Percentiles rank a stretch among this genome's conserved stretches.
phyloP scores from a whole-genome alignment of 2,329 filamentous ascomycete species.

The Ceratocystis variospora region DNA sequence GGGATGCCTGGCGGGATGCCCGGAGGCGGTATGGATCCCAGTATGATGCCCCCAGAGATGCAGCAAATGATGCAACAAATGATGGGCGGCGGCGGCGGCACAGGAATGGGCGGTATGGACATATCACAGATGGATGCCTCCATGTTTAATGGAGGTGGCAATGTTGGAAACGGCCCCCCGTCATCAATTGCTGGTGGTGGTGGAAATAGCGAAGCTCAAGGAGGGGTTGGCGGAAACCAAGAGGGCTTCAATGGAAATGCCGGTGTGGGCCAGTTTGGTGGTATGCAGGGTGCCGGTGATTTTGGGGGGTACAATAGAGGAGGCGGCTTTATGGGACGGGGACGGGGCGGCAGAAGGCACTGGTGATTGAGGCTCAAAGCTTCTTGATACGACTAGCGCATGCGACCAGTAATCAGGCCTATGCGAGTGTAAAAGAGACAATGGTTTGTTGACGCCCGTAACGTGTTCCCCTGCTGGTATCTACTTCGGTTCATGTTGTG shows the following conservation, averaged over 20 bases:
- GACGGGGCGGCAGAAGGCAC: constrained; percentile 18
- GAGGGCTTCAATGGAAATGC: constrained; percentile 20
- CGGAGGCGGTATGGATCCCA: constrained; percentile 40
- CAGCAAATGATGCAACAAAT: constrained; percentile 58
- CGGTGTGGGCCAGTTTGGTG: constrained; percentile 11
- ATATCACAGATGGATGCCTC: constrained; percentile 51
- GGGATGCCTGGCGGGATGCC: constrained; percentile 30
- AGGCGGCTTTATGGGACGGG: constrained; percentile 15
- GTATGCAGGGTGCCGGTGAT: constrained; percentile 12
- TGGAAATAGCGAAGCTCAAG: constrained; percentile 30
- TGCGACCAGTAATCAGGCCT: neutral
- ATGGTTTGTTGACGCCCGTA: neutral
- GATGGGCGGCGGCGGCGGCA: constrained; percentile 34
- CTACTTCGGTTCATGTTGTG: too few species aligned
- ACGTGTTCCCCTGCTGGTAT: too few species aligned
- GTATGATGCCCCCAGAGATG: constrained; percentile 46
- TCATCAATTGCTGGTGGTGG: constrained; percentile 27
- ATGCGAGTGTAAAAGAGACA: neutral
- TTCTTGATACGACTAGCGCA: neutral
- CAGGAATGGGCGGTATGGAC: constrained; percentile 39
- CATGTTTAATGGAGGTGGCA: constrained; percentile 27
- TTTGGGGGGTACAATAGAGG: constrained; percentile 16
- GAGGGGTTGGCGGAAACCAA: constrained; percentile 24
- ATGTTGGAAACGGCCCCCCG: neutral
- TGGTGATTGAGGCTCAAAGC: constrained; percentile 5